Conservation (phyloP, 1,284 basidiomycete species). For the Ganoderma multipileum region DNA sequence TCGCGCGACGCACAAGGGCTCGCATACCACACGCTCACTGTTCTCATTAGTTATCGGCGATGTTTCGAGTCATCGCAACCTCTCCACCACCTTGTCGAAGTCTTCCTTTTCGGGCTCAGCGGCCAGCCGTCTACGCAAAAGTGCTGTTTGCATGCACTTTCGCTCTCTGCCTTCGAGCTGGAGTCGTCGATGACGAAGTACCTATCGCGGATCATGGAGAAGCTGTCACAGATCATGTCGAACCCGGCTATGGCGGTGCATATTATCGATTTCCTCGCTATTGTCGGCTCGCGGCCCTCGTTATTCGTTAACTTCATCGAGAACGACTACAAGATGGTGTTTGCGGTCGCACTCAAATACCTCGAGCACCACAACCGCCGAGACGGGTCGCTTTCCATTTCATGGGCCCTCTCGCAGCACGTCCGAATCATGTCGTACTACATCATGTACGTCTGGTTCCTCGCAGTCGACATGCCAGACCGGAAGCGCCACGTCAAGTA, state of each 20-base stretch:
- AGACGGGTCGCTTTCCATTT: constrained; percentile 64
- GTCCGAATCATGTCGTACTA: constrained; percentile 95
- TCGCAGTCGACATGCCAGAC: constrained; percentile 87
- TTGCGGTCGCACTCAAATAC: constrained; percentile 95
- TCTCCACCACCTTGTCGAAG: constrained; percentile 80
- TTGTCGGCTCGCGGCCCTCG: constrained; percentile 82
- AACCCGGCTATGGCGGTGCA: constrained; percentile 94
- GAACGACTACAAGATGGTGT: constrained; percentile 92
- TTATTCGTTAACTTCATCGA: constrained; percentile 95
- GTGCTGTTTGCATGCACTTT: constrained; percentile 91
- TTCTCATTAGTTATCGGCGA: constrained; percentile 88
- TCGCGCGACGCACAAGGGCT: constrained; percentile 88
- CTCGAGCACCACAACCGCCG: constrained; percentile 89
- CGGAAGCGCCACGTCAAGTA: constrained; percentile 85
- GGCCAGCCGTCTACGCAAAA: constrained; percentile 85
- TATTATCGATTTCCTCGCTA: constrained; percentile 92
- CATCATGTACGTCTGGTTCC: constrained; percentile 95
- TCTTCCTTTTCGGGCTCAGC: constrained; percentile 85
- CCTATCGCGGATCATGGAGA: constrained; percentile 85
- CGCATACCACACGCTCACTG: constrained; percentile 88
- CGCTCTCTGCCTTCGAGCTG: constrained; percentile 90
- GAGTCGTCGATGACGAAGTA: constrained; percentile 85
- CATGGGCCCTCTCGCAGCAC: constrained; percentile 94
- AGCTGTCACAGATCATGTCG: constrained; percentile 94
- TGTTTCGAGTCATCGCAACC: constrained; percentile 76